Base-by-base conservation (phyloP, 2,329 filamentous ascomycete genomes). In the Aschersonia sp. region DNA sequence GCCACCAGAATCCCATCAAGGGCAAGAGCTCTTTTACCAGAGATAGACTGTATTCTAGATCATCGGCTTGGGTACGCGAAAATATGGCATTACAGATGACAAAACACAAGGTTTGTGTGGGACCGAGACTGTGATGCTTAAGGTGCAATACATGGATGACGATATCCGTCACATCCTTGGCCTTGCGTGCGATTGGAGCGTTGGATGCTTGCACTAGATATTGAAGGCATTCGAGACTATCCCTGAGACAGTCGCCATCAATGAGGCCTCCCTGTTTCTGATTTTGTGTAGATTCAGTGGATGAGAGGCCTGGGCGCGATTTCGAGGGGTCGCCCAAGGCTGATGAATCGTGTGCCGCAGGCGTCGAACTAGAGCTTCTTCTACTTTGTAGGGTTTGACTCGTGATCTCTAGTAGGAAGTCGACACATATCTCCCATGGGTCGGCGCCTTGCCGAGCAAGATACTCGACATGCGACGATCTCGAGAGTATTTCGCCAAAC, bases 381-480 rank as follows among this genome's bases (percentile, higher is more conserved):
- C 64, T 61, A 7, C 70, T 69, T 1, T 63, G 64, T 10, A 67
- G 56, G 5, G 77, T 57, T 54, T 73, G 71, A n/a, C 66, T 63
- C 20, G 68, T 66, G 38, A 95, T 70, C 31, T 76, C 69, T 47
- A 82, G 69, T 54, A 86, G 85, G 57, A 97, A 92, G 46, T 80
- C 73, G 12, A 85, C 74, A 46, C 83, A 77, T 7, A 67, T 65
- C 45, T 78, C 68, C 89, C 89, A 95, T 49, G 79, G 73, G 10
- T 78, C 71, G 28, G 69, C 69, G 3, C 67, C 62, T 12, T 69
- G 63, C 30, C 70, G 65, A 9, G 79, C 75, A 9, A 97, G 70
- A 56, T 89, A 82, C 63, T 97, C 94, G 31, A 85, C 80, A 61
- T 94, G 88, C 20, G 86, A 75, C 44, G 80, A 78, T 56, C 85